Conservation (phyloP, 306 rosid genomes). For the Hippophae gyantsensis region DNA sequence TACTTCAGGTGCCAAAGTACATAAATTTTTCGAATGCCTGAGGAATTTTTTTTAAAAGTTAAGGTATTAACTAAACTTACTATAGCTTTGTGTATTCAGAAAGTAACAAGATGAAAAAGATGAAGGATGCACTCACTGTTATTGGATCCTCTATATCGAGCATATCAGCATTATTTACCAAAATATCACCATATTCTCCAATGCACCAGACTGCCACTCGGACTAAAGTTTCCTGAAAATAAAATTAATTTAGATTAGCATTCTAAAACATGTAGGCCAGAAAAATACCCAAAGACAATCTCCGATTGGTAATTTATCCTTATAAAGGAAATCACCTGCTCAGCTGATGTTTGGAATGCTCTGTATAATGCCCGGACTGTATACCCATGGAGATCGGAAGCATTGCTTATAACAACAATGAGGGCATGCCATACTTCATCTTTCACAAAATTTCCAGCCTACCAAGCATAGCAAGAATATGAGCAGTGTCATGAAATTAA, state of each 20-base stretch:
- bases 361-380: conserved; percentile 80
- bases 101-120: conserved; percentile 9
- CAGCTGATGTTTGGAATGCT: conserved; percentile 67
- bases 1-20: too few relatives aligned
- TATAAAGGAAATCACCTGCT: conserved; percentile 53
- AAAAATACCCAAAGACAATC: conserved; percentile 12
- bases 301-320: conserved; percentile 14
- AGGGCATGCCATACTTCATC: conserved; percentile 95
- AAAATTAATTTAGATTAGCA: conserved; percentile 7
- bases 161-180: conserved; percentile 78
- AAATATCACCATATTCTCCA: conserved; percentile 91
- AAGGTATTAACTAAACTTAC: too few relatives aligned
- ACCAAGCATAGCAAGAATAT: conserved; percentile 63
- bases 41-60: too few relatives aligned
- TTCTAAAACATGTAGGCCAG: conserved; percentile 1
- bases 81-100: neutral
- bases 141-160: conserved; percentile 81
- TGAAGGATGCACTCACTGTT: conserved; percentile 48
- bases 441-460: conserved; percentile 98
- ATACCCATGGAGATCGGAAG: conserved; percentile 93
- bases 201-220: conserved; percentile 98
- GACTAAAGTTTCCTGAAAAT: conserved; percentile 79
- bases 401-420: conserved; percentile 83
- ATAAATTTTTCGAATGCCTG: too few relatives aligned
- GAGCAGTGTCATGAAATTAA: conserved; percentile 27